Evolutionary conservation across 2,329 filamentous ascomycete genomes (phyloP).

Genomic region (Penicillium freii): DNA sequence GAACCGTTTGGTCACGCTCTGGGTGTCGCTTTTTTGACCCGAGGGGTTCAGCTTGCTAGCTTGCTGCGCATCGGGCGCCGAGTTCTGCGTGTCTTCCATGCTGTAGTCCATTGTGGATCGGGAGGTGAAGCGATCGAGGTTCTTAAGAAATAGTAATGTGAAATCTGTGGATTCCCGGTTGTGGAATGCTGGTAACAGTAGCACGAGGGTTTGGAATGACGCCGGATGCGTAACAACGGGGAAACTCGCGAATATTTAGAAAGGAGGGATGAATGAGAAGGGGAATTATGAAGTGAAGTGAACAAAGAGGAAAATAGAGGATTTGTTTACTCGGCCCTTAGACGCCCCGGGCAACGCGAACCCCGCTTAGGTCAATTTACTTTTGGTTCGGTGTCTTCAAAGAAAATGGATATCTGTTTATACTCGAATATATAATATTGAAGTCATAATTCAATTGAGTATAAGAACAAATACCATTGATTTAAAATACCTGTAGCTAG

Average conservation of each 20-base stretch:
- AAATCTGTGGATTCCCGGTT: neutral
- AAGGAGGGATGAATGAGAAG: neutral
- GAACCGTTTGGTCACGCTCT: conserved; percentile 77
- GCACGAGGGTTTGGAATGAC: conserved; percentile 8
- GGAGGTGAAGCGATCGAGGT: neutral
- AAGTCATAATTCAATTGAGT: no score
- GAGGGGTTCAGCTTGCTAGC: conserved; percentile 59
- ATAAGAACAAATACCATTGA: neutral
- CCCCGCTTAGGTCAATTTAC: conserved; percentile 1
- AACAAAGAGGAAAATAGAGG: conserved; percentile 1
- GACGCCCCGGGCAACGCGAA: conserved; percentile 10
- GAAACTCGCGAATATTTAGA: neutral
- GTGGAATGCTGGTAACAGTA: conserved; percentile 7
- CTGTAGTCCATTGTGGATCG: conserved; percentile 52
- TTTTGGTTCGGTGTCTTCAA: neutral
- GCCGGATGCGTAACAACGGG: conserved; percentile 3
- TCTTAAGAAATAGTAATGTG: neutral
- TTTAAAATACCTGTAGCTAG: neutral
- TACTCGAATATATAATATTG: neutral
- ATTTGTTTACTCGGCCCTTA: conserved; percentile 7
- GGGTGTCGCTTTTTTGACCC: conserved; percentile 61
- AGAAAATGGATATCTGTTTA: neutral
- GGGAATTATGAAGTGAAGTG: neutral
- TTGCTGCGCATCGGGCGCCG: conserved; percentile 61
- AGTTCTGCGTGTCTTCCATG: conserved; percentile 65